Percentiles rank a stretch among this genome's conserved stretches.
These are phyloP conservation scores for Nemania abortiva DNA, from an alignment of 2,329 filamentous ascomycete species.

Conservation along the genomic window DNA sequence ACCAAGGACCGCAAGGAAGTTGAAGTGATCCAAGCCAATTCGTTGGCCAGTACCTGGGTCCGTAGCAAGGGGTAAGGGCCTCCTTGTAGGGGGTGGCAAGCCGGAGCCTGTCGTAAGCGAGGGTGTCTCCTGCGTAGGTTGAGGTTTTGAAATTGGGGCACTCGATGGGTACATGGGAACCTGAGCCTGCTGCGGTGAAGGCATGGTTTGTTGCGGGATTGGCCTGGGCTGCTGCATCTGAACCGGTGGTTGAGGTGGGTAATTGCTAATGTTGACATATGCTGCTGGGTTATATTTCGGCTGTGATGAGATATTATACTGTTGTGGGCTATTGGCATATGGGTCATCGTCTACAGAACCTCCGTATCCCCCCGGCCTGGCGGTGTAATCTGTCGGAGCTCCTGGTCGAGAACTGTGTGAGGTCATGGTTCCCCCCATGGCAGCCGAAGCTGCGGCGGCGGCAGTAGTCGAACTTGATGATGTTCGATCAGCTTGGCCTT, in stretches of 20 bases:
- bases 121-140: conserved; percentile 54
- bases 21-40: conserved; percentile 98
- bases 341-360: conserved; percentile 49
- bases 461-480: conserved; percentile 67
- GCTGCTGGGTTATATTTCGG: conserved; percentile 82
- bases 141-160: conserved; percentile 55
- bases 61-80: conserved; percentile 77
- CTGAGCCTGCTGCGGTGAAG: conserved; percentile 48
- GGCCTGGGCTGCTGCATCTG: conserved; percentile 56
- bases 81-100: conserved; percentile 59
- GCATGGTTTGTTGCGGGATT: conserved; percentile 51
- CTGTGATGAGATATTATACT: conserved; percentile 57
- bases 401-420: conserved; percentile 49
- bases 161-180: conserved; percentile 52
- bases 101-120: conserved; percentile 52
- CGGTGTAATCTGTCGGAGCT: conserved; percentile 51
- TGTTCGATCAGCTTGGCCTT: conserved; percentile 64
- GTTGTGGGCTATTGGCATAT: conserved; percentile 46
- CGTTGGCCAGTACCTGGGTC: conserved; percentile 80
- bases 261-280: conserved; percentile 74
- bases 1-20: conserved; percentile 96
- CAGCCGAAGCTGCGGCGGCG: conserved; percentile 65
- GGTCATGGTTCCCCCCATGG: conserved; percentile 66
- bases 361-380: conserved; percentile 51
- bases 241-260: conserved; percentile 58